phyloP scores from a whole-genome alignment of 1,284 basidiomycete species.

The Termitomyces sp. region DNA sequence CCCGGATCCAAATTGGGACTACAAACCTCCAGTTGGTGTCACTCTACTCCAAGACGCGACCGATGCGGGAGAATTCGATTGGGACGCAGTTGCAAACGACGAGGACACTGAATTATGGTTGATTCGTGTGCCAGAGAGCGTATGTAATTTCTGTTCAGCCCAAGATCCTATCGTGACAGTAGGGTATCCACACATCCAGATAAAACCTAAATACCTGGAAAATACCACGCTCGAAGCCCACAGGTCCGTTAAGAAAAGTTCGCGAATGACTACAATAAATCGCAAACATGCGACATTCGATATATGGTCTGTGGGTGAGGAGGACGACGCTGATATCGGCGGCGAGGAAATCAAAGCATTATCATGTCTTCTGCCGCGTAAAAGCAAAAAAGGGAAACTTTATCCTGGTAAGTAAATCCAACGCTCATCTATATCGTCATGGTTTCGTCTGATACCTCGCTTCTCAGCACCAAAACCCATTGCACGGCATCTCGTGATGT shows the following conservation, averaged over 20 bases:
- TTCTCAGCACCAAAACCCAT: slow-evolving; percentile 45
- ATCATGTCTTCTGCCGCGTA: slow-evolving; percentile 59
- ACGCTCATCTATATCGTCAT: not conserved
- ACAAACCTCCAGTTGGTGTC: slow-evolving; percentile 48
- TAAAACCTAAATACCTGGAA: slow-evolving; percentile 60
- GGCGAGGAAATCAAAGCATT: slow-evolving; percentile 62
- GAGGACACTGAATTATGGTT: slow-evolving; percentile 65
- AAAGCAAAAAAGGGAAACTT: slow-evolving; percentile 52
- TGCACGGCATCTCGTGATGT: slow-evolving; percentile 52
- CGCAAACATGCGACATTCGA: slow-evolving; percentile 55
- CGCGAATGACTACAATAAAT: slow-evolving; percentile 42
- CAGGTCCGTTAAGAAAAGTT: slow-evolving; percentile 31
- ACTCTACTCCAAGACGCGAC: slow-evolving; percentile 35
- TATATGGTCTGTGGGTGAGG: slow-evolving; percentile 53
- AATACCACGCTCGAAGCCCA: slow-evolving; percentile 43
- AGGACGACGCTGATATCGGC: slow-evolving; percentile 37
- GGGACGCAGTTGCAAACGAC: slow-evolving; percentile 56
- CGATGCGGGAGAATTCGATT: slow-evolving; percentile 58
- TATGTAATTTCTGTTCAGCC: slow-evolving; percentile 33
- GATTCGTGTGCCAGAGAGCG: slow-evolving; percentile 60
- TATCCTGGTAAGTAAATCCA: slow-evolving; percentile 44
- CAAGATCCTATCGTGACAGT: slow-evolving; percentile 1
- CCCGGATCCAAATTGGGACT: slow-evolving; percentile 47
- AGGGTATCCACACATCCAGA: slow-evolving; percentile 31
- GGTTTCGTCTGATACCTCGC: not conserved